Evolutionary conservation across 2,329 filamentous ascomycete genomes (phyloP).

Genomic region (Colletotrichum aenigma): DNA sequence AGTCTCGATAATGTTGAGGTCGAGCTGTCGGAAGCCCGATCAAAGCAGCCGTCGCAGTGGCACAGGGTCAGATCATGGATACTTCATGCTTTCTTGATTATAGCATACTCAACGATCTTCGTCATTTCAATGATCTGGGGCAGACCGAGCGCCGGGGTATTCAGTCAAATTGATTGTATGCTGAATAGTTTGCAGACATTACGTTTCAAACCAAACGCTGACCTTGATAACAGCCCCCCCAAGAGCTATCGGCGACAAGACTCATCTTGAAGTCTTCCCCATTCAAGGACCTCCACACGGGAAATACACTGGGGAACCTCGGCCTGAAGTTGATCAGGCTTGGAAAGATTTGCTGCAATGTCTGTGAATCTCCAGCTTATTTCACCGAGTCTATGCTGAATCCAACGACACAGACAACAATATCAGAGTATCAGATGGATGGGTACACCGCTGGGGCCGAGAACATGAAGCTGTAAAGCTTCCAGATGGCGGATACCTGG

Average conservation of each 20-base stretch:
- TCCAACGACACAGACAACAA: background rate
- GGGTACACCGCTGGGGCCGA: constrained; percentile 14
- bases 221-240: background rate
- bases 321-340: constrained; percentile 13
- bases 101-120: constrained; percentile 1
- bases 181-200: background rate
- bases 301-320: constrained; percentile 11
- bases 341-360: constrained; percentile 17
- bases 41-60: background rate
- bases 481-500: constrained; percentile 17
- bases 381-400: background rate
- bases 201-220: background rate
- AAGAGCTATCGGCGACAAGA: background rate
- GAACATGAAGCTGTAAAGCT: constrained; percentile 15
- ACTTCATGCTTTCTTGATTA: background rate
- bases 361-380: background rate
- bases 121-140: background rate
- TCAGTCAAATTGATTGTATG: constrained; percentile 12
- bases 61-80: background rate
- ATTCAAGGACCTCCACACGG: constrained; percentile 18
- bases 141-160: background rate
- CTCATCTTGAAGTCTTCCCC: constrained; percentile 10
- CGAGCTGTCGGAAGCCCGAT: background rate
- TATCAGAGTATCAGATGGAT: constrained; percentile 12
- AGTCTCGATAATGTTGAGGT: constrained; percentile 3